phyloP scores from a whole-genome alignment of 306 rosid species.

The Cercis canadensis region DNA sequence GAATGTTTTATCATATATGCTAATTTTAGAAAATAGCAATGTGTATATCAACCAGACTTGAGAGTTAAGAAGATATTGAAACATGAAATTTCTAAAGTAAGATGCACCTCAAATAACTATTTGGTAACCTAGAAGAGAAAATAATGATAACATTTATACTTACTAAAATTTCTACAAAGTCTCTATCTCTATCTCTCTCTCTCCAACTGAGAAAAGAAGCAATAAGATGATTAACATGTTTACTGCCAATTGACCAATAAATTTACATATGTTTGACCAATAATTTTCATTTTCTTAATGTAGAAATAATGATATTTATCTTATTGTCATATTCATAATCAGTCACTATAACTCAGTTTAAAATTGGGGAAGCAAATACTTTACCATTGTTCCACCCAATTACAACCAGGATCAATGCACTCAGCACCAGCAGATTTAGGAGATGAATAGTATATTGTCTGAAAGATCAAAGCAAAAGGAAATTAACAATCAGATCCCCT shows the following conservation, averaged over 20 bases:
- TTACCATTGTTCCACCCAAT: constrained; percentile 99
- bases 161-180: not conserved
- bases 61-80: not conserved
- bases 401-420: constrained; percentile 91
- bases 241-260: constrained; percentile 4
- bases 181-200: constrained; percentile 17
- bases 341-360: constrained; percentile 1
- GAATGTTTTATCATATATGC: constrained; percentile 12
- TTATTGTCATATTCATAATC: constrained; percentile 8
- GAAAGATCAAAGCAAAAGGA: constrained; percentile 46
- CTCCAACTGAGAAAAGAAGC: not conserved
- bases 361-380: constrained; percentile 20
- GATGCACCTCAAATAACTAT: too few species aligned
- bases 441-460: constrained; percentile 89
- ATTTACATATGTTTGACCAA: not conserved
- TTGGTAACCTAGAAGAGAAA: too few species aligned
- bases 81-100: constrained; percentile 13
- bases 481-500: constrained; percentile 13
- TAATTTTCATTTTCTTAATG: not conserved
- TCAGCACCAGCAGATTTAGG: constrained; percentile 95
- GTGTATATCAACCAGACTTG: not conserved
- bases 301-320: constrained; percentile 5
- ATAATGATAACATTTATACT: too few species aligned
- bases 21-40: constrained; percentile 3
- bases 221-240: constrained; percentile 1